Conservation (phyloP, 306 rosid genomes). For the Medicago truncatula region MtrunA17r5.0-ANR NC_053045.1:36595001-36595500, state of each 20-base stretch:
- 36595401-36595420: conserved; percentile 31
- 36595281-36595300: conserved; percentile 98
- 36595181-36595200: conserved; percentile 19
- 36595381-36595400: conserved; percentile 91
- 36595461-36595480: conserved; percentile 2
- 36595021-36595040: conserved; percentile 10
- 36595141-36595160: conserved; percentile 1
- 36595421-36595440: conserved; percentile 27
- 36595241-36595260: conserved; percentile 71
- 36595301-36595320: conserved; percentile 89
- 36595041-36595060: background rate
- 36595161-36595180: conserved; percentile 2
- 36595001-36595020: conserved; percentile 1
- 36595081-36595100: background rate
- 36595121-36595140: background rate
- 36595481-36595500: background rate
- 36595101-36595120: background rate
- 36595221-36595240: conserved; percentile 44
- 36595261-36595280: conserved; percentile 98
- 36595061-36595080: background rate
- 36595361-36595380: conserved; percentile 96
- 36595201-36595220: conserved; percentile 20
- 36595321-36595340: conserved; percentile 92
- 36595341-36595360: conserved; percentile 99
- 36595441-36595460: conserved; percentile 23